Conservation (phyloP, 164 flowering plant genomes). For the Pachysandra terminalis region DNA sequence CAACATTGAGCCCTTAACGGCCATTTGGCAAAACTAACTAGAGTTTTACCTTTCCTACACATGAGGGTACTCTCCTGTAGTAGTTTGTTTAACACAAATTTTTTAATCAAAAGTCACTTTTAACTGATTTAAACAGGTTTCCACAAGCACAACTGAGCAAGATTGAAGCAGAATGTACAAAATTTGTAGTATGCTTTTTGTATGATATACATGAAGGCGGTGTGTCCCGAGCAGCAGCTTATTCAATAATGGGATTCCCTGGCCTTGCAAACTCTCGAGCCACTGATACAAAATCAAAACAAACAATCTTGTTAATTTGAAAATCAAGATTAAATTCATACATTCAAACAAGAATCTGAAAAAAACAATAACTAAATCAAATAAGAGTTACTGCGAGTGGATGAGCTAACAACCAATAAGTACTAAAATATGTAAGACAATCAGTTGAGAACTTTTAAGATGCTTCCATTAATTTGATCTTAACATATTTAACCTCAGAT, state of each 20-base stretch:
- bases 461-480: background rate
- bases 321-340: background rate
- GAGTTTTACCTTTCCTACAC: no score
- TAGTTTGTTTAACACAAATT: no score
- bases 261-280: constrained; percentile 25
- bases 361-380: background rate
- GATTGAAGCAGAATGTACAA: background rate
- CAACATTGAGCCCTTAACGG: no score
- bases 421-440: background rate
- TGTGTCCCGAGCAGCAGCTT: background rate
- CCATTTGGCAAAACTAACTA: no score
- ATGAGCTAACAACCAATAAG: background rate
- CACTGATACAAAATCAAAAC: constrained; percentile 20
- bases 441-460: background rate
- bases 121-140: background rate
- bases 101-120: no score
- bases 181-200: background rate
- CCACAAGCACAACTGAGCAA: background rate
- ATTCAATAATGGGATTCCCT: constrained; percentile 6
- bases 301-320: background rate
- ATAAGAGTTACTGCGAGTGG: background rate
- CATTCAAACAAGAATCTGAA: background rate
- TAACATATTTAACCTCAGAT: background rate
- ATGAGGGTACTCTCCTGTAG: no score
- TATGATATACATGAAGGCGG: no score